Evolutionary conservation across 1,284 basidiomycete genomes (phyloP), one percentile per base, ranked within the genome.

Genomic region (Heterobasidion parviporum): DNA sequence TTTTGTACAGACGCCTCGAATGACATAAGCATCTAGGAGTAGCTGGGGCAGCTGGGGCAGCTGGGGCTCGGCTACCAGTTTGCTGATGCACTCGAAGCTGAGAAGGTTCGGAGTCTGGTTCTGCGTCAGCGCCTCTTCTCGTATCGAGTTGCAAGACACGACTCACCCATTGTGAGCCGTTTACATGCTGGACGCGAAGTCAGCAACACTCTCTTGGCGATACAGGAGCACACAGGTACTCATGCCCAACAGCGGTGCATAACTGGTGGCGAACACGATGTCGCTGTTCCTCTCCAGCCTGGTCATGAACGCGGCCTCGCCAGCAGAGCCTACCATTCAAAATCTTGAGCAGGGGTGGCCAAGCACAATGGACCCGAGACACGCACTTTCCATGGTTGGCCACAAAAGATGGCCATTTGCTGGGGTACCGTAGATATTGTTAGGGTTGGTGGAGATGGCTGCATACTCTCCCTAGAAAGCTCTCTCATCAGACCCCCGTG

Each of bases 231-330:
- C 35, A 15, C 12, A 36, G 12, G 18, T 5, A 64, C 74, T 60
- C 58, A 80, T 80, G 62, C 78, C 75, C 33, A 87, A 68, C 6
- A 87, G 69, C 6, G 85, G 85, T 1, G 85, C 83, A 68, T 87
- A 89, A 2, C 83, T 78, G 0, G 85, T 78, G 8, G 83, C 83
- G 60, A 87, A 87, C 8, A 80, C 75, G 51, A 81, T 72, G 59
- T 79, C 75, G 50, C 70, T 70, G 60, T 81, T 76, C 44, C 73
- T 73, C 67, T 90, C 87, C 5, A 88, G 65, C 2, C 84, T 85
- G 2, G 82, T 86, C 81, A 88, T 87, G 66, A 82, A 89, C 0
- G 82, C 82, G 2, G 83, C 86, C 67, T 89, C 87, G n/a, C 71
- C 74, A 8, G 73, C 62, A 32, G 79, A 68, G 38, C 72, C 78